Base-by-base conservation (phyloP, 768 basidiomycete genomes). In the Cystoderma amianthinum region DNA sequence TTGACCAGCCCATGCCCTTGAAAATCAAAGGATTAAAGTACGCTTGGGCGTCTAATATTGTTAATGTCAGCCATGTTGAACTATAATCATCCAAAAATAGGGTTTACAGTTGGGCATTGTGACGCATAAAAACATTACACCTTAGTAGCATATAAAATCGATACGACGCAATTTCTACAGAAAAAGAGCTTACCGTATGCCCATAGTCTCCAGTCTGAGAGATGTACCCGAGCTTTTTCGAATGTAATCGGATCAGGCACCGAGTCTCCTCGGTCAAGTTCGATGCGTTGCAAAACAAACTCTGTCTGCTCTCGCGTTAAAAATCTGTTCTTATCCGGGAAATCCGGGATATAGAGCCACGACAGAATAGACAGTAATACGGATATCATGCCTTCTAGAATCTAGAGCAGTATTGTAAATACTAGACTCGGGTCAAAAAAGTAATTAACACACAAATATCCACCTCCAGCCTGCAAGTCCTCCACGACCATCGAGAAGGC, bases 211-310 rank as follows among this genome's bases (percentile, higher is more conserved):
- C 71, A 72, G 48, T 74, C 72, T 30, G 48, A 49, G 9, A 75
- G 51, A 53, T 72, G 63, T 19, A 50, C 51, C 25, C 63, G 42
- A 24, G 71, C 54, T 46, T 68, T 71, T 28, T 47, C 41, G 5
- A 44, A 30, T 15, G 64, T 73, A 13, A 72, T 24, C 22, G 56
- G 42, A 46, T 75, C 73, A 7, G 70, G 71, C 32, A 69, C 38
- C 1, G 72, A 65, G 48, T 75, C 73, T 10, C 71, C 69, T n/a
- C 72, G 65, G 47, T 74, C 73, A 4, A 69, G 65, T 41, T 74
- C 68, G 32, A 74, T 65, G 10, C 73, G 67, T 48, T 59, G 62
- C 34, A 75, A 41, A 17, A 75, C 61, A 32, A 72, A 44, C 2
- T 59, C 60, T 11, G 70, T 71, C 51, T 72, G 67, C 37, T 68